A percentile compares a stretch with the other conserved stretches of the same genome.
Conservation (phyloP, 2,329 filamentous ascomycete genomes). For the Phaeosphaeriaceae sp. region DNA sequence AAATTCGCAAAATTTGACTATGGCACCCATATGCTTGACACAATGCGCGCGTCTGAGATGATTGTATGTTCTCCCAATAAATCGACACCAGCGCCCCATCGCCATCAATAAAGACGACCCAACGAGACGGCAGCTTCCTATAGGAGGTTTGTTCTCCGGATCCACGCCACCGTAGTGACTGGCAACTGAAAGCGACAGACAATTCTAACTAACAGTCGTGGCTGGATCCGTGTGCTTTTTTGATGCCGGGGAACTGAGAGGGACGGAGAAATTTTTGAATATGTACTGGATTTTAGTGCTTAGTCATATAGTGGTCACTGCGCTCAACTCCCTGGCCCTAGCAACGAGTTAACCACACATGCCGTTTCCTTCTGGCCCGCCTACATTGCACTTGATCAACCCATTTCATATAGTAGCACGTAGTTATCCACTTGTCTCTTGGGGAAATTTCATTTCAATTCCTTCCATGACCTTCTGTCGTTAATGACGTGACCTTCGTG, state of each 20-base stretch:
- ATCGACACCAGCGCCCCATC: slow-evolving; percentile 74
- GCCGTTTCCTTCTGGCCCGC: no score
- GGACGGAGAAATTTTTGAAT: slow-evolving; percentile 12
- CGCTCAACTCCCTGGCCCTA: no score
- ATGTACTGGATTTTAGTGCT: slow-evolving; percentile 1
- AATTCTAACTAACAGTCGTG: slow-evolving; percentile 66
- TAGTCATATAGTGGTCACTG: neutral
- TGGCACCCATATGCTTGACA: neutral
- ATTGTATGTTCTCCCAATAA: slow-evolving; percentile 67
- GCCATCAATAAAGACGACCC: slow-evolving; percentile 74
- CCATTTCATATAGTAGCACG: no score
- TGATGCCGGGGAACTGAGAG: slow-evolving; percentile 58
- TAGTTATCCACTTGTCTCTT: no score
- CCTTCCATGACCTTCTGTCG: neutral
- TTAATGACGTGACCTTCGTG: slow-evolving; percentile 3
- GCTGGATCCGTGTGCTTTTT: slow-evolving; percentile 68
- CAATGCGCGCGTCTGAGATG: neutral
- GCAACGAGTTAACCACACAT: neutral
- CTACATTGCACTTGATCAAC: no score
- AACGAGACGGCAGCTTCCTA: slow-evolving; percentile 74
- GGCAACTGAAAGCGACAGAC: slow-evolving; percentile 69
- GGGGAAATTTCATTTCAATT: slow-evolving; percentile 2
- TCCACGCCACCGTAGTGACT: slow-evolving; percentile 66
- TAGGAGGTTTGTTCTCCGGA: slow-evolving; percentile 66
- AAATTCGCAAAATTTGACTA: neutral